Percentiles rank a stretch among this genome's conserved stretches.
phyloP scores from a whole-genome alignment of 2,329 filamentous ascomycete genomes.

The Sphaceloma murrayae region DNA sequence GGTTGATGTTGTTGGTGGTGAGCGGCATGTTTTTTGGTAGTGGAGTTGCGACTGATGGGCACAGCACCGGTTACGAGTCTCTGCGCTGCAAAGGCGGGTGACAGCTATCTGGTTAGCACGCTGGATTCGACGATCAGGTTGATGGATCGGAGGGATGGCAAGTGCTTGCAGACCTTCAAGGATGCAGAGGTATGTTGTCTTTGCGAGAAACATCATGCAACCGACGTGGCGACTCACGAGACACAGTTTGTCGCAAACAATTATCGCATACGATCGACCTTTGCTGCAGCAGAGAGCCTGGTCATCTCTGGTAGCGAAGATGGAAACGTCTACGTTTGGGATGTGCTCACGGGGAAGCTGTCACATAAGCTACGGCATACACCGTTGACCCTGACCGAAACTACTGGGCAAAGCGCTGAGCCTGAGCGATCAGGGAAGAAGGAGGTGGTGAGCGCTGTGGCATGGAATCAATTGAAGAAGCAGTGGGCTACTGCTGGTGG shows the following conservation, averaged over 20 bases:
- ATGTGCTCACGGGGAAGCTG: slow-evolving; percentile 63
- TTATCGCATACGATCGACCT: slow-evolving; percentile 62
- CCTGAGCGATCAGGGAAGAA: slow-evolving; percentile 35
- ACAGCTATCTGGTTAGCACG: slow-evolving; percentile 62
- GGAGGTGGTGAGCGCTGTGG: slow-evolving; percentile 40
- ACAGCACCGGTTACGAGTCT: slow-evolving; percentile 64
- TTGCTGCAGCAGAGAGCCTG: slow-evolving; percentile 67
- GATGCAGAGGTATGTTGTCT: slow-evolving; percentile 39
- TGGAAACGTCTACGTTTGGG: slow-evolving; percentile 70
- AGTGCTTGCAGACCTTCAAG: slow-evolving; percentile 62
- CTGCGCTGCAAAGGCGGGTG: slow-evolving; percentile 59
- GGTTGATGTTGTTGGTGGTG: slow-evolving; percentile 58
- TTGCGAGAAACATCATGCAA: too few relatives aligned
- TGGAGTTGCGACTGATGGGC: slow-evolving; percentile 16
- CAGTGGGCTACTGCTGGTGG: slow-evolving; percentile 43
- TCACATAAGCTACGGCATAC: slow-evolving; percentile 50
- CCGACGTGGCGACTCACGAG: slow-evolving; percentile 16
- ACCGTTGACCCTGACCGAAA: slow-evolving; percentile 24
- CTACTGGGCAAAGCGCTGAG: slow-evolving; percentile 21
- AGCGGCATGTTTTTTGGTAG: slow-evolving; percentile 19
- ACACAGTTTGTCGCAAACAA: slow-evolving; percentile 53
- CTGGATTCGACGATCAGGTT: slow-evolving; percentile 69
- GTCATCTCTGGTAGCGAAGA: slow-evolving; percentile 76
- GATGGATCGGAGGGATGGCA: slow-evolving; percentile 68
- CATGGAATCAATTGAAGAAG: slow-evolving; percentile 37